Conservation (phyloP, 495 filamentous ascomycete genomes). For the Neurospora sp. region DNA sequence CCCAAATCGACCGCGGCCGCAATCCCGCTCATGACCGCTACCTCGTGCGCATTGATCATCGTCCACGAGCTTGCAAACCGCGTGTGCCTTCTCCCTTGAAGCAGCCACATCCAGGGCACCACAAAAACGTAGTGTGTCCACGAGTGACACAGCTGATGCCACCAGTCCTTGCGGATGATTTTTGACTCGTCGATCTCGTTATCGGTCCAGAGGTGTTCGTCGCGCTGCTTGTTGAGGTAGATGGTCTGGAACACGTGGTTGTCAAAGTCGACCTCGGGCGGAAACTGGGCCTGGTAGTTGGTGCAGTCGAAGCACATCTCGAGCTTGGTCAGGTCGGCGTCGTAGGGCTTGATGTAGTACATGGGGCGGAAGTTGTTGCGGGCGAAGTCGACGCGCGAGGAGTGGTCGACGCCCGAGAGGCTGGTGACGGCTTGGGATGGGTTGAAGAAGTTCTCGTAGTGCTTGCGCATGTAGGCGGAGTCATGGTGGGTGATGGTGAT, state of each 20-base stretch:
- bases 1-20: constrained; percentile 71
- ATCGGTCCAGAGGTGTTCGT: constrained; percentile 58
- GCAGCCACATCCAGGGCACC: constrained; percentile 68
- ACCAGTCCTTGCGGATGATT: constrained; percentile 67
- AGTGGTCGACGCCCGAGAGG: constrained; percentile 20
- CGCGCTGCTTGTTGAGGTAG: constrained; percentile 58
- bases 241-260: constrained; percentile 79
- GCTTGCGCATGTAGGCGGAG: constrained; percentile 58
- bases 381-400: constrained; percentile 19
- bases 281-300: constrained; percentile 78
- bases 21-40: constrained; percentile 67
- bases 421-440: constrained; percentile 19
- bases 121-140: constrained; percentile 75
- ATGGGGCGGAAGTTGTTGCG: constrained; percentile 52
- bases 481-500: constrained; percentile 78
- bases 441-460: constrained; percentile 65
- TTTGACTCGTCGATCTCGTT: constrained; percentile 58
- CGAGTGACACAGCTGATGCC: constrained; percentile 76
- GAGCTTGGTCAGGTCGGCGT: constrained; percentile 52
- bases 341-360: constrained; percentile 71
- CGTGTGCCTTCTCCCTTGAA: constrained; percentile 62
- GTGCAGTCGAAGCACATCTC: constrained; percentile 85
- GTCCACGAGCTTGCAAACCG: constrained; percentile 69
- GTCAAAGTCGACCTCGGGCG: constrained; percentile 26
- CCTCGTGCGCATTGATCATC: constrained; percentile 77